Evolutionary conservation across 139 green algal species (phyloP).

Genomic region (Chlorella sp.): DNA sequence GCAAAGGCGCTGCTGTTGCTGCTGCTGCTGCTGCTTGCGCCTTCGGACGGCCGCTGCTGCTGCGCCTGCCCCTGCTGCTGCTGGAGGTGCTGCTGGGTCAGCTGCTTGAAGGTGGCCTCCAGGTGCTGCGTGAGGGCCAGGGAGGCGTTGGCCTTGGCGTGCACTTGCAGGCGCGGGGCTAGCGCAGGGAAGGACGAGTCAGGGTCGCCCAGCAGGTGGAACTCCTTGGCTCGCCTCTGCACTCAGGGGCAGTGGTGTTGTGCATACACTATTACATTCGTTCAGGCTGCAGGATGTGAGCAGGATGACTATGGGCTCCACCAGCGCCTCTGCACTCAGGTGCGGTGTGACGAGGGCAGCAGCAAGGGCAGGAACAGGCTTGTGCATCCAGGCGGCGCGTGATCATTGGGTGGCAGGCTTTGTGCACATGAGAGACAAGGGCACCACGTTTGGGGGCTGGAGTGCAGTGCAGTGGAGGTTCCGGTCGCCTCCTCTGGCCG

Average conservation of each 20-base stretch:
- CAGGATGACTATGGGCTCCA: background rate
- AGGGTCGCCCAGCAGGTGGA: background rate
- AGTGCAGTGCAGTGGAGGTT: no score
- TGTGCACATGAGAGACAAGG: no score
- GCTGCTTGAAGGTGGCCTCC: background rate
- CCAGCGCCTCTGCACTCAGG: no score
- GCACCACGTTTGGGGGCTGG: no score
- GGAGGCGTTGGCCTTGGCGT: background rate
- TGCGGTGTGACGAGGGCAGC: no score
- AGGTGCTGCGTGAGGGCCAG: background rate
- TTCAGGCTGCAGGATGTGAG: background rate
- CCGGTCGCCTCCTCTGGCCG: no score
- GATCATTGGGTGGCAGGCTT: no score
- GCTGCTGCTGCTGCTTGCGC: background rate
- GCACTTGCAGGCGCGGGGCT: background rate
- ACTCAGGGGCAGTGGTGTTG: no score
- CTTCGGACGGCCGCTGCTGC: background rate
- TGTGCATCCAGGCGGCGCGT: no score
- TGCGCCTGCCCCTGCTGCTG: background rate
- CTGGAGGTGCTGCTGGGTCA: background rate
- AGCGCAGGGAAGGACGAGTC: background rate
- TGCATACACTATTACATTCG: no score
- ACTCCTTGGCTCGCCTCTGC: no score
- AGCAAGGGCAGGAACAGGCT: no score
- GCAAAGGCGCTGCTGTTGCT: background rate